These are phyloP conservation scores for Caloboletus inedulis DNA, from an alignment of 1,284 basidiomycete genomes.

Conservation along the genomic window DNA sequence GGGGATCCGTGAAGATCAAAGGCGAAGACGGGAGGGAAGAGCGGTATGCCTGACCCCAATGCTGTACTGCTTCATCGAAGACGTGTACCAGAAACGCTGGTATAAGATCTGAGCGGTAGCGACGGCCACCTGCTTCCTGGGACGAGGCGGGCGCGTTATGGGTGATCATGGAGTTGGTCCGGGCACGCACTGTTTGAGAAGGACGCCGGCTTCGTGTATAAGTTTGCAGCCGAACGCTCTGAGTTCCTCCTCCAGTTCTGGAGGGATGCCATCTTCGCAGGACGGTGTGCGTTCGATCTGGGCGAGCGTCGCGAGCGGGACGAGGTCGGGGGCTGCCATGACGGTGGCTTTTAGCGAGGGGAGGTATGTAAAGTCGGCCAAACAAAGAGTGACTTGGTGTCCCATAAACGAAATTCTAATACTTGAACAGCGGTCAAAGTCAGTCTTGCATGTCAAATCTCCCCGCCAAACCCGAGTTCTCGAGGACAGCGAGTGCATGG, in stretches of 20 bases:
- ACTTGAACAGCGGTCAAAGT: too few species aligned
- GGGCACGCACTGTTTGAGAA: slow-evolving; percentile 75
- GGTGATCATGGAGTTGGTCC: not conserved
- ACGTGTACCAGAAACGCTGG: slow-evolving; percentile 96
- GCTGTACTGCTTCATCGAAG: slow-evolving; percentile 90
- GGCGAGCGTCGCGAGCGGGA: slow-evolving; percentile 79
- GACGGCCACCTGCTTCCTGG: slow-evolving; percentile 93
- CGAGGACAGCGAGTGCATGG: slow-evolving; percentile 18
- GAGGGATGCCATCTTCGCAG: slow-evolving; percentile 74
- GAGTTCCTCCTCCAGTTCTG: slow-evolving; percentile 81
- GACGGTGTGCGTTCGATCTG: slow-evolving; percentile 85
- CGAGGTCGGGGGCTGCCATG: slow-evolving; percentile 53
- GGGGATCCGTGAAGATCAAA: slow-evolving; percentile 9
- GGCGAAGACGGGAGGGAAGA: not conserved
- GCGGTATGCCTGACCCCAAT: slow-evolving; percentile 62
- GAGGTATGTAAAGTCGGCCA: slow-evolving; percentile 14
- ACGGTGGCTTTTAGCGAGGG: not conserved
- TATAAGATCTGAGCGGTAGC: slow-evolving; percentile 96
- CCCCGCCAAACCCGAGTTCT: slow-evolving; percentile 34
- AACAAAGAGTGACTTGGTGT: slow-evolving; percentile 16
- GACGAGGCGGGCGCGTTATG: not conserved
- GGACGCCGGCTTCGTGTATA: slow-evolving; percentile 91
- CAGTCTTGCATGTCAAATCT: slow-evolving; percentile 29
- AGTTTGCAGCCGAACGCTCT: slow-evolving; percentile 87
- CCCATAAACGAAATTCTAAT: not conserved